Evolutionary conservation across 352 stramenopile species (phyloP).

Genomic region (Phytophthora melonis): DNA sequence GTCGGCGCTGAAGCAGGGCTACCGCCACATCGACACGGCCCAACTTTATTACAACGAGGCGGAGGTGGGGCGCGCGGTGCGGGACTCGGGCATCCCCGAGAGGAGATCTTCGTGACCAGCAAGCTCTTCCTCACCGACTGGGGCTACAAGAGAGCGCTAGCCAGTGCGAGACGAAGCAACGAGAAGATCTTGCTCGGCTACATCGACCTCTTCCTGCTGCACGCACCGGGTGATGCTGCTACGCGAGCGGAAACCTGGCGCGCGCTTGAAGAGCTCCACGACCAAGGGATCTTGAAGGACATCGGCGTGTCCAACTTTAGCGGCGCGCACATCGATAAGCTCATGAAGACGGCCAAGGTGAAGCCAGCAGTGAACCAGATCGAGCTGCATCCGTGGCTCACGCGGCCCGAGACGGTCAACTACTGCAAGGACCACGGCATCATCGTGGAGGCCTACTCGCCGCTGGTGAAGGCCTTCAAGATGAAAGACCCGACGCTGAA

Average conservation of each 20-base stretch:
- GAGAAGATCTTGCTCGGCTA: constrained; percentile 78
- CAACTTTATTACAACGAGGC: constrained; percentile 89
- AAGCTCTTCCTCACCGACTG: constrained; percentile 77
- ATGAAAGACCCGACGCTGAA: constrained; percentile 46
- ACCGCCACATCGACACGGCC: constrained; percentile 92
- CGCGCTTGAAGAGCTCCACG: constrained; percentile 62
- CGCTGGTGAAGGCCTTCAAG: constrained; percentile 54
- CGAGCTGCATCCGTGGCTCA: constrained; percentile 81
- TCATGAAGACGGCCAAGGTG: constrained; percentile 67
- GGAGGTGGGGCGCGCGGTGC: constrained; percentile 75
- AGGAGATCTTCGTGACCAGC: constrained; percentile 88
- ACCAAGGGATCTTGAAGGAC: constrained; percentile 70
- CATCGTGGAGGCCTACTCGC: constrained; percentile 68
- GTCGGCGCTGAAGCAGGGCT: constrained; percentile 74
- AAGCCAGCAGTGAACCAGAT: constrained; percentile 89
- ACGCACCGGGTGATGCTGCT: constrained; percentile 57
- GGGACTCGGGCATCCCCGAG: constrained; percentile 75
- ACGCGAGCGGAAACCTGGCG: constrained; percentile 61
- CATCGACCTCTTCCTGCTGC: constrained; percentile 87
- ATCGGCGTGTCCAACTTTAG: constrained; percentile 94
- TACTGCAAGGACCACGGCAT: constrained; percentile 69
- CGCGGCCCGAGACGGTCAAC: constrained; percentile 61
- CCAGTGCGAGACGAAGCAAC: constrained; percentile 59
- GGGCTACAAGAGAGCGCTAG: constrained; percentile 76
- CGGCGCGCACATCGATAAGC: constrained; percentile 81